Evolutionary conservation across 768 basidiomycete species (phyloP).

Genomic region (Termitomyces sp.): DNA sequence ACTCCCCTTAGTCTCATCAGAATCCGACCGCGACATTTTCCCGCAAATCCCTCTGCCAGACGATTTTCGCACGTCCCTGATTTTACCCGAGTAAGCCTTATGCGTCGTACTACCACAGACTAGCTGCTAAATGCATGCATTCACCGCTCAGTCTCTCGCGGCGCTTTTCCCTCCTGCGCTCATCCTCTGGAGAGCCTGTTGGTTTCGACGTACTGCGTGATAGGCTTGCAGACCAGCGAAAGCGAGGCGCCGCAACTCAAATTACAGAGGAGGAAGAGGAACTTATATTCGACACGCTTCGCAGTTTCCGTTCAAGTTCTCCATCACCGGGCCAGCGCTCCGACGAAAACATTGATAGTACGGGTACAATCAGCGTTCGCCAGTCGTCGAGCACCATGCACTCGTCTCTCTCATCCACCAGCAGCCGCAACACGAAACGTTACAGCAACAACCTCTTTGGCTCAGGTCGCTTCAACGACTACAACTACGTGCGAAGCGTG

Average conservation of each 20-base stretch:
- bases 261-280: conserved; percentile 83
- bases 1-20: conserved; percentile 26
- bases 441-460: conserved; percentile 88
- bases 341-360: conserved; percentile 30
- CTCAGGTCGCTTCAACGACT: conserved; percentile 76
- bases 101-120: conserved; percentile 5
- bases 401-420: conserved; percentile 41
- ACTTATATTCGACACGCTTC: conserved; percentile 77
- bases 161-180: conserved; percentile 78
- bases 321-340: conserved; percentile 30
- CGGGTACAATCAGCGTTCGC: conserved; percentile 29
- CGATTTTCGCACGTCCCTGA: conserved; percentile 85
- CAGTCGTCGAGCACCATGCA: conserved; percentile 32
- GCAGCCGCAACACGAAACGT: conserved; percentile 56
- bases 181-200: conserved; percentile 63
- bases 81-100: conserved; percentile 73
- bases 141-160: conserved; percentile 63
- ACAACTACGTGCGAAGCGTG: conserved; percentile 63
- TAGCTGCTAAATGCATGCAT: conserved; percentile 4
- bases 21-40: conserved; percentile 34
- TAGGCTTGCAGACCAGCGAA: conserved; percentile 75
- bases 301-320: conserved; percentile 39
- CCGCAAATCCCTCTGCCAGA: conserved; percentile 64
- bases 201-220: conserved; percentile 62
- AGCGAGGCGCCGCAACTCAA: conserved; percentile 62